Evolutionary conservation across 371 early-diverging fungal species (phyloP).

Genomic region (Parasitella parasitica): DNA sequence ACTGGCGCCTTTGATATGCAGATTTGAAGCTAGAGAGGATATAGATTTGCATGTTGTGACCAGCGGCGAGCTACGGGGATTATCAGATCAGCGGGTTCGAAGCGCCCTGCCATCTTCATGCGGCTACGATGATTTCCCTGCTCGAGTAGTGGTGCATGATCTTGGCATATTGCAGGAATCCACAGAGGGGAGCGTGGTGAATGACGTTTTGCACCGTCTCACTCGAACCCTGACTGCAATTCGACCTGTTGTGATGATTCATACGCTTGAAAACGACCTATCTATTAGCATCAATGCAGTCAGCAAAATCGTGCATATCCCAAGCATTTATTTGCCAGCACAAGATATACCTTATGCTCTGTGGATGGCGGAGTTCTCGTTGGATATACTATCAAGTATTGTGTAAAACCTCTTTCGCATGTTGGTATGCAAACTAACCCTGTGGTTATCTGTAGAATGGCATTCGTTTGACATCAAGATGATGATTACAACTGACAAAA

Average conservation of each 20-base stretch:
- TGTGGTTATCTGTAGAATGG: constrained; percentile 48
- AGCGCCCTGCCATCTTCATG: not conserved
- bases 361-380: constrained; percentile 56
- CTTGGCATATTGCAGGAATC: constrained; percentile 6
- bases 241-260: constrained; percentile 29
- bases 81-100: constrained; percentile 1
- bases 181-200: not conserved
- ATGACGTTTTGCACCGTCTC: constrained; percentile 15
- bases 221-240: constrained; percentile 14
- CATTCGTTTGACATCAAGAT: constrained; percentile 51
- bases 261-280: constrained; percentile 6
- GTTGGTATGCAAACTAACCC: not conserved
- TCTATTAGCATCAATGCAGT: constrained; percentile 14
- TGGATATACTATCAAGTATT: constrained; percentile 54
- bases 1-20: constrained; percentile 26
- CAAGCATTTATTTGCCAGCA: constrained; percentile 45
- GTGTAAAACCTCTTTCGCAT: too few species aligned
- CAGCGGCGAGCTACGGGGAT: constrained; percentile 6
- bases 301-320: constrained; percentile 19
- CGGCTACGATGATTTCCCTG: not conserved
- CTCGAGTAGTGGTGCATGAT: constrained; percentile 16
- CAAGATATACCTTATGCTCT: constrained; percentile 46
- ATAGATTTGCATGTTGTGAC: constrained; percentile 26
- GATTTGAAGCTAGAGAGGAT: constrained; percentile 13
- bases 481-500: constrained; percentile 55